Percentiles rank a stretch among this genome's conserved stretches.
Evolutionary conservation across 441 rosid genomes (phyloP).

Genomic region (Aleurites moluccanus): DNA sequence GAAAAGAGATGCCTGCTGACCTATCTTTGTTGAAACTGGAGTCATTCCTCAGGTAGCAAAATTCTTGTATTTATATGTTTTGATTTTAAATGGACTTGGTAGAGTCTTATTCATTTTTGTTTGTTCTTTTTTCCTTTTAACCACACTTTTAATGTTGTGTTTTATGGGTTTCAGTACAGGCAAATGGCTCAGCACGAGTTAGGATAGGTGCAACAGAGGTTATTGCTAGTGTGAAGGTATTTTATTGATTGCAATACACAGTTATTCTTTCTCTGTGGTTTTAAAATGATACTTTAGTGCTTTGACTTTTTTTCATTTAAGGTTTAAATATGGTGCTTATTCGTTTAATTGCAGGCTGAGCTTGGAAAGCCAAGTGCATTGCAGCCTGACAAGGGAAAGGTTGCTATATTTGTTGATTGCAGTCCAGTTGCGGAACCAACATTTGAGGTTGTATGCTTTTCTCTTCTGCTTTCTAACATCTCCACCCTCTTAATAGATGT

Average conservation of each 20-base stretch:
- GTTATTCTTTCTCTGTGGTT: background rate
- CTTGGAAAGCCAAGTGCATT: slow-evolving; percentile 76
- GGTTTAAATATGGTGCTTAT: background rate
- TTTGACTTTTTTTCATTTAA: background rate
- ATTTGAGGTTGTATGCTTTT: slow-evolving; percentile 56
- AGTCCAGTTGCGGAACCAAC: slow-evolving; percentile 82
- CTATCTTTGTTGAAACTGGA: slow-evolving; percentile 65
- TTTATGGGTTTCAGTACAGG: slow-evolving; percentile 38
- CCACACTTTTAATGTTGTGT: background rate
- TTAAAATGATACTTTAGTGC: background rate
- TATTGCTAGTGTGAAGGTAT: slow-evolving; percentile 91
- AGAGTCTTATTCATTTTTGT: background rate
- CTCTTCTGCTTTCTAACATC: slow-evolving; percentile 10
- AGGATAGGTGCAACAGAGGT: slow-evolving; percentile 77
- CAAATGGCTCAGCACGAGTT: slow-evolving; percentile 86
- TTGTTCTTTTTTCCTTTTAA: background rate
- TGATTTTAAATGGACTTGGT: background rate
- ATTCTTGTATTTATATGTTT: slow-evolving; percentile 2
- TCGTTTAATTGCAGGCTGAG: slow-evolving; percentile 57
- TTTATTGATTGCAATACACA: slow-evolving; percentile 8
- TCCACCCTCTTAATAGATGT: slow-evolving; percentile 13
- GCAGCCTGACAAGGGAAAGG: slow-evolving; percentile 78
- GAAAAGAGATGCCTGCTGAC: slow-evolving; percentile 60
- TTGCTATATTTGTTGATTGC: slow-evolving; percentile 69
- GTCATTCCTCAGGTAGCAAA: slow-evolving; percentile 72